Conservation (phyloP, 2,329 filamentous ascomycete species). For the Ophiosphaerella narmari region DNA sequence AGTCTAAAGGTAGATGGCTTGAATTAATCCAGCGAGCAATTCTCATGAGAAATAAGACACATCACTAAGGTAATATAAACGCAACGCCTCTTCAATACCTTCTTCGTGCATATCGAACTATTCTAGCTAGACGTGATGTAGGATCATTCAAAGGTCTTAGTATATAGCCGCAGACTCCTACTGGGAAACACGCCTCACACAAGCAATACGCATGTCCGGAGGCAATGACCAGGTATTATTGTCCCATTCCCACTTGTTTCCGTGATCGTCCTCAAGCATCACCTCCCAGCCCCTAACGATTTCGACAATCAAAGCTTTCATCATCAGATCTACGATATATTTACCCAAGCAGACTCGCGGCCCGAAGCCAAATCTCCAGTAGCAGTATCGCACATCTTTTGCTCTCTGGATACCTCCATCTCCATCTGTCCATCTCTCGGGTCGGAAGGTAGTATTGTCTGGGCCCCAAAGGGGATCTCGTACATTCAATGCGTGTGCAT, state of each 20-base stretch:
- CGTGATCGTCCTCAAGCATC: constrained; percentile 7
- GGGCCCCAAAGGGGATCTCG: constrained; percentile 47
- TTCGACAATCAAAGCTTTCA: constrained; percentile 13
- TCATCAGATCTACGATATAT: constrained; percentile 43
- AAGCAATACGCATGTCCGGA: constrained; percentile 7
- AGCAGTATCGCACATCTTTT: constrained; percentile 42
- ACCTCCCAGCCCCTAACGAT: constrained; percentile 6
- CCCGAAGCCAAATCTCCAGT: constrained; percentile 55
- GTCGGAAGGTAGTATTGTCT: constrained; percentile 44
- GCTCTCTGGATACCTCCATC: constrained; percentile 29
- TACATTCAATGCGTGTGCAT: constrained; percentile 52
- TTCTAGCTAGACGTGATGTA: too few relatives aligned
- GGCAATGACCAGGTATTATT: constrained; percentile 7
- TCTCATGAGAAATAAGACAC: too few relatives aligned
- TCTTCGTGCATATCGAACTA: too few relatives aligned
- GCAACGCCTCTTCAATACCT: too few relatives aligned
- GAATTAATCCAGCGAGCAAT: neutral
- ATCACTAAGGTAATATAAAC: too few relatives aligned
- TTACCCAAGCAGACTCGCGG: constrained; percentile 52
- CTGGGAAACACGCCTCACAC: neutral
- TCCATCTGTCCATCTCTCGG: constrained; percentile 19
- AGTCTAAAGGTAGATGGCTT: neutral
- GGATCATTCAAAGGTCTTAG: too few relatives aligned
- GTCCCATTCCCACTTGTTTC: constrained; percentile 3
- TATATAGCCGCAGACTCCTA: too few relatives aligned